A percentile compares a stretch with the other conserved stretches of the same genome.
Conservation (phyloP, 768 basidiomycete genomes). For the Phylloporus sp. region DNA sequence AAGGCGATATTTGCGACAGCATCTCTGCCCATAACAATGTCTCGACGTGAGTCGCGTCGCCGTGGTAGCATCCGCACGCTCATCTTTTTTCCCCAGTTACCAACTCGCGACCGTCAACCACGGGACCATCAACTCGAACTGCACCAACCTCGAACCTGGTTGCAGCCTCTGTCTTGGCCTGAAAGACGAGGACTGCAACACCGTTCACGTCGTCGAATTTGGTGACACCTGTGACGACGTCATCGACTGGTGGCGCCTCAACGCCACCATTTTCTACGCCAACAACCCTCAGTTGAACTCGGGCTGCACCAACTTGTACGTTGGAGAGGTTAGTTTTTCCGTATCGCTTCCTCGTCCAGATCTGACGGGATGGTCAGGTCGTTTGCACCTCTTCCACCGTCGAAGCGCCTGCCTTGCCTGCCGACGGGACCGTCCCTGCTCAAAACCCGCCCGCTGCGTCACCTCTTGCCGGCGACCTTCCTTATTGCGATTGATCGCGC, state of each 20-base stretch:
- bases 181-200: conserved; percentile 54
- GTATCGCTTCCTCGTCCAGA: not conserved
- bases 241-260: conserved; percentile 35
- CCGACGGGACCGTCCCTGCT: conserved; percentile 28
- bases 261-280: conserved; percentile 46
- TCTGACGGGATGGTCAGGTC: conserved; percentile 33
- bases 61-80: not conserved
- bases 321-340: conserved; percentile 57
- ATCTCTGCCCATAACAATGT: conserved; percentile 62
- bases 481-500: conserved; percentile 40
- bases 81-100: conserved; percentile 46
- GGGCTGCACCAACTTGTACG: conserved; percentile 61
- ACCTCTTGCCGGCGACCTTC: conserved; percentile 33
- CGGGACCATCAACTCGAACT: conserved; percentile 43
- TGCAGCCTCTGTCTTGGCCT: conserved; percentile 57
- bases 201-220: conserved; percentile 49
- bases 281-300: conserved; percentile 74
- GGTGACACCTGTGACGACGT: conserved; percentile 61
- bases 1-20: conserved; percentile 63
- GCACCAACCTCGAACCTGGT: conserved; percentile 55
- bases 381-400: conserved; percentile 45
- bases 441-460: conserved; percentile 33
- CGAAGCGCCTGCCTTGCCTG: conserved; percentile 40
- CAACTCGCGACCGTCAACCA: conserved; percentile 66
- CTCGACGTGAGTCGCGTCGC: conserved; percentile 49